phyloP scores from a whole-genome alignment of 768 basidiomycete genomes.

The Lactarius hengduanensis region DNA sequence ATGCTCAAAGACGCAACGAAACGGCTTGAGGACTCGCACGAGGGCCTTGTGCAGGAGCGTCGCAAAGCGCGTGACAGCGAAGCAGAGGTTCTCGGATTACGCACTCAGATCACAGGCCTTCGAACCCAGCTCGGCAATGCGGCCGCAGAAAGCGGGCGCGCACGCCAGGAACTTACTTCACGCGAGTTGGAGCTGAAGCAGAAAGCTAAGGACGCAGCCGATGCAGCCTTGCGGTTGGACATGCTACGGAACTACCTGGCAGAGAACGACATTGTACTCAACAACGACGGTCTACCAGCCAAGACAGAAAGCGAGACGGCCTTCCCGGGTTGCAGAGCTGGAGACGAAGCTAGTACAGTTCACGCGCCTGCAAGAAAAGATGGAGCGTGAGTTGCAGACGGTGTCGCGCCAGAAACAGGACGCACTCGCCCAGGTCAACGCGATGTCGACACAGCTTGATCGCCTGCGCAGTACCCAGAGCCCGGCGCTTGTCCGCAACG shows the following conservation, averaged over 20 bases:
- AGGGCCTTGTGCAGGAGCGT: conserved; percentile 65
- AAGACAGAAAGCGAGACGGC: conserved; percentile 39
- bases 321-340: conserved; percentile 61
- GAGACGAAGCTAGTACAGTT: conserved; percentile 77
- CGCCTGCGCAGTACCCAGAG: conserved; percentile 58
- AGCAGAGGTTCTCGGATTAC: conserved; percentile 58
- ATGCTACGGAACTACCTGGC: conserved; percentile 84
- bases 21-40: conserved; percentile 66
- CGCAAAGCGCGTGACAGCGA: conserved; percentile 62
- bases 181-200: conserved; percentile 66
- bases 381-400: conserved; percentile 73
- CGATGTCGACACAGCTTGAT: conserved; percentile 66
- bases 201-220: conserved; percentile 61
- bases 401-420: conserved; percentile 67
- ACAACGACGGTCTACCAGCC: conserved; percentile 65
- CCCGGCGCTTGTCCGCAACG: conserved; percentile 41
- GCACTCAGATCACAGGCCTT: conserved; percentile 71
- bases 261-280: conserved; percentile 80
- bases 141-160: conserved; percentile 61
- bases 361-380: conserved; percentile 65
- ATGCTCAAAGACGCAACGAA: conserved; percentile 78
- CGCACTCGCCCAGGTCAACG: conserved; percentile 64
- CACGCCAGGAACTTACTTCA: conserved; percentile 65
- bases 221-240: conserved; percentile 67
- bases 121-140: conserved; percentile 71